phyloP scores from a whole-genome alignment of 2,329 filamentous ascomycete genomes.

The Nannizziopsis barbatae region DNA sequence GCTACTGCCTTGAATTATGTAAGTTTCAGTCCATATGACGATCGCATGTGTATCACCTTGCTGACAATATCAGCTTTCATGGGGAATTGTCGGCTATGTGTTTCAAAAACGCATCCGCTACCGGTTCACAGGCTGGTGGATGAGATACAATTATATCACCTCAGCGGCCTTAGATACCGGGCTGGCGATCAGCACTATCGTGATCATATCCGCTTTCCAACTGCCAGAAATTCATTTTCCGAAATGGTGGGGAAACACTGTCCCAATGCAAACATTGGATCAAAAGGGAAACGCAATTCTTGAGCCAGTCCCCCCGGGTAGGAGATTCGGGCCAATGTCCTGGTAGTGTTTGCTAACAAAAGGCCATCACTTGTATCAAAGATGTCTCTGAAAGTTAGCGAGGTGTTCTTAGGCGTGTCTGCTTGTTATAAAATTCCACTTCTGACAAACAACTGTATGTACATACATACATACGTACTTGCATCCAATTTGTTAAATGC shows the following conservation, averaged over 20 bases:
- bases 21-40: not conserved
- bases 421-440: too few species aligned
- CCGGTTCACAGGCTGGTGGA: conserved; percentile 60
- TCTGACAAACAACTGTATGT: too few species aligned
- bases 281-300: conserved; percentile 49
- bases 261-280: conserved; percentile 52
- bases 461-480: too few species aligned
- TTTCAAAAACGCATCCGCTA: conserved; percentile 60
- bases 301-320: conserved; percentile 40
- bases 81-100: conserved; percentile 54
- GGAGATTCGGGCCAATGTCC: conserved; percentile 50
- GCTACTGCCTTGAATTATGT: conserved; percentile 58
- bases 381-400: not conserved
- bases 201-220: conserved; percentile 59
- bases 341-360: conserved; percentile 32
- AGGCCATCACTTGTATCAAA: not conserved
- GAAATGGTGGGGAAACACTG: conserved; percentile 57
- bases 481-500: not conserved
- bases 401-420: not conserved
- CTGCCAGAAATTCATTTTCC: conserved; percentile 47
- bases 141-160: conserved; percentile 66
- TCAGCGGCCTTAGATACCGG: conserved; percentile 61
- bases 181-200: conserved; percentile 52
- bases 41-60: not conserved
- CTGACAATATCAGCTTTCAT: conserved; percentile 40